Evolutionary conservation across 208 protist species (phyloP).

Genomic region (Trypanosoma cruzi): DNA sequence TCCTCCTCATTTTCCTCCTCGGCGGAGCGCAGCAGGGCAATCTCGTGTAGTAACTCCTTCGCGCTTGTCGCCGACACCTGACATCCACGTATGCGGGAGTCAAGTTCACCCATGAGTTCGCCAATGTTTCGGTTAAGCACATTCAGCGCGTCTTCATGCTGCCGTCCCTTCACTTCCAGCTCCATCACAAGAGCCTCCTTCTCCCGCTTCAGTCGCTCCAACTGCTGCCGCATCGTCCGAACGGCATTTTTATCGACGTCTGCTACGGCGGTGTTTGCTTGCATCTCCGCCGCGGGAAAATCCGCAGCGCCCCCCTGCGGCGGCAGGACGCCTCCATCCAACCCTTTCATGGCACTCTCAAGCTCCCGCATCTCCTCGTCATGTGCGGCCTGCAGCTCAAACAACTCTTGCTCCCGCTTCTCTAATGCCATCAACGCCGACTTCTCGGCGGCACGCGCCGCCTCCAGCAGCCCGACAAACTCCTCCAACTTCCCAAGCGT

Average conservation of each 20-base stretch:
- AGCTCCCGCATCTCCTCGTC: conserved; percentile 32
- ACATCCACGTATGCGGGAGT: conserved; percentile 41
- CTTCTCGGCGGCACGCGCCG: conserved; percentile 47
- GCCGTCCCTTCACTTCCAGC: conserved; percentile 33
- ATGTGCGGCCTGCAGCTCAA: conserved; percentile 30
- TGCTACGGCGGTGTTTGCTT: no score
- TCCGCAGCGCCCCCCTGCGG: conserved; percentile 7
- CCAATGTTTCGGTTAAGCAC: conserved; percentile 48
- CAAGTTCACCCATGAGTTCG: conserved; percentile 45
- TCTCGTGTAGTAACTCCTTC: conserved; percentile 43
- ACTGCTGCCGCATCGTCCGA: conserved; percentile 36
- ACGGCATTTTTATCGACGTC: conserved; percentile 9
- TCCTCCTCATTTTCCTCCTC: conserved; percentile 26
- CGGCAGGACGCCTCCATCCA: conserved; percentile 7
- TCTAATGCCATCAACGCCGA: conserved; percentile 41
- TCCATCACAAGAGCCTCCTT: conserved; percentile 62
- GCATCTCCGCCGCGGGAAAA: background rate
- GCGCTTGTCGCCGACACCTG: conserved; percentile 47
- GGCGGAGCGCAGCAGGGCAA: conserved; percentile 43
- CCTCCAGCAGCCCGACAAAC: conserved; percentile 61
- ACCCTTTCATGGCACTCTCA: conserved; percentile 22
- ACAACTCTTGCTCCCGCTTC: conserved; percentile 41
- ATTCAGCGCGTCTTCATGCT: conserved; percentile 35
- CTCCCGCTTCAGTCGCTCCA: conserved; percentile 64
- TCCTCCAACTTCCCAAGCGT: conserved; percentile 69